A percentile compares a stretch with the other conserved stretches of the same genome.
Conservation (phyloP, 495 filamentous ascomycete genomes). For the Lepraria neglecta region DNA sequence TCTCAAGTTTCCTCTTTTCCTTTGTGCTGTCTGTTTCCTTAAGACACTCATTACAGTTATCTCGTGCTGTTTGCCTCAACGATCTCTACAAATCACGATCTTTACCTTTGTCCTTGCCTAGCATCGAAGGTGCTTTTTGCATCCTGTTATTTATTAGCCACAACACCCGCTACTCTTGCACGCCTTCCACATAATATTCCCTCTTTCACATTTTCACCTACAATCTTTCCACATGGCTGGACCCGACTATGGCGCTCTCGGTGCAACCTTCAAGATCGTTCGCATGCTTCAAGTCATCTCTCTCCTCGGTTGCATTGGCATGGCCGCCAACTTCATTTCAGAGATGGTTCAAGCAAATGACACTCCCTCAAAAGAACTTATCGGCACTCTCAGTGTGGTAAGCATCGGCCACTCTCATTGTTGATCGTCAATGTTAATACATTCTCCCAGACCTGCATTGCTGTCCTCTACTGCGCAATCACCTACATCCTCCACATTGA, state of each 20-base stretch:
- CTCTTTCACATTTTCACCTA: not conserved
- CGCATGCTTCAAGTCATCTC: slow-evolving; percentile 63
- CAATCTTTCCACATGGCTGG: slow-evolving; percentile 38
- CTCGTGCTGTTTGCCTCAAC: not conserved
- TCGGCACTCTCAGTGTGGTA: slow-evolving; percentile 76
- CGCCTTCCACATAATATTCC: not conserved
- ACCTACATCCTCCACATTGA: slow-evolving; percentile 72
- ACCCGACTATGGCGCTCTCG: slow-evolving; percentile 64
- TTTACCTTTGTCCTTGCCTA: not conserved
- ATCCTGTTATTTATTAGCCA: not conserved
- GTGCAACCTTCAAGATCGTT: slow-evolving; percentile 67
- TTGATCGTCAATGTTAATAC: slow-evolving; percentile 7
- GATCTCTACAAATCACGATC: not conserved
- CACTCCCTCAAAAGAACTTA: slow-evolving; percentile 61
- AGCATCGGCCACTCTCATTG: slow-evolving; percentile 30
- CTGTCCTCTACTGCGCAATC: slow-evolving; percentile 69
- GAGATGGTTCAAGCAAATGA: slow-evolving; percentile 59
- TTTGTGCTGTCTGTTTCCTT: slow-evolving; percentile 26
- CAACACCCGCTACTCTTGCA: not conserved
- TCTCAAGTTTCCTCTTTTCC: slow-evolving; percentile 21
- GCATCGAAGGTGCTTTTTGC: not conserved
- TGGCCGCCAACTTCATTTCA: slow-evolving; percentile 77
- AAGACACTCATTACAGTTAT: slow-evolving; percentile 25
- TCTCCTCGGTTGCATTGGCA: slow-evolving; percentile 73
- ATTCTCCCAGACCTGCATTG: slow-evolving; percentile 58